Evolutionary conservation across 2,329 filamentous ascomycete genomes (phyloP).

Genomic region (Calonectria honghensis): DNA sequence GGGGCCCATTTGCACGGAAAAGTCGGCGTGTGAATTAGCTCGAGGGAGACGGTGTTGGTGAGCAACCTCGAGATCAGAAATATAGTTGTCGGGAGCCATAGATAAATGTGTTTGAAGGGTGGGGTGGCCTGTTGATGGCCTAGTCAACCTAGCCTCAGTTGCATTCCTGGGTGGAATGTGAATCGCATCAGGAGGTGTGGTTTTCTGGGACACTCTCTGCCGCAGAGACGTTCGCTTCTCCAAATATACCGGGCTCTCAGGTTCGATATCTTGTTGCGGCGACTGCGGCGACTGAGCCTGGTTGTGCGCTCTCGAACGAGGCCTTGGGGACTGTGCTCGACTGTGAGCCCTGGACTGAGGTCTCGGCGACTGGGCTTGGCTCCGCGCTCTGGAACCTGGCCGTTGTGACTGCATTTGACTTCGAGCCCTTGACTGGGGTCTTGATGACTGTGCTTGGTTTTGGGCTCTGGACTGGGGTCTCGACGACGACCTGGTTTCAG

Average conservation of each 20-base stretch:
- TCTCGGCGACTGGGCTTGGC: not conserved
- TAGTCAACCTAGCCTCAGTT: constrained; percentile 46
- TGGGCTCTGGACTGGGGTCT: constrained; percentile 44
- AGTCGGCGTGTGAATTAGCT: constrained; percentile 59
- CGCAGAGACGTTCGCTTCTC: constrained; percentile 69
- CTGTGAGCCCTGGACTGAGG: not conserved
- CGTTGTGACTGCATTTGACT: not conserved
- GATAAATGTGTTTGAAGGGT: constrained; percentile 57
- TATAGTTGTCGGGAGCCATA: constrained; percentile 67
- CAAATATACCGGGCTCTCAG: constrained; percentile 37
- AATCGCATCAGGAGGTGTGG: constrained; percentile 71
- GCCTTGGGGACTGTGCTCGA: not conserved
- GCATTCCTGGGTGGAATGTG: constrained; percentile 67
- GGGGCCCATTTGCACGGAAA: constrained; percentile 51
- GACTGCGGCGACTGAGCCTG: not conserved
- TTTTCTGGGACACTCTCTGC: constrained; percentile 73
- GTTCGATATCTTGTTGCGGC: not conserved
- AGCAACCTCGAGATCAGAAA: constrained; percentile 66
- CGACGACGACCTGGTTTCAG: constrained; percentile 39
- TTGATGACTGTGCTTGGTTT: constrained; percentile 40
- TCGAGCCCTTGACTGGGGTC: not conserved
- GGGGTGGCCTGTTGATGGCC: constrained; percentile 58
- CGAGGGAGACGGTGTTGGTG: constrained; percentile 59
- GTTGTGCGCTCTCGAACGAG: not conserved
- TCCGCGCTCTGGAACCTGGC: not conserved